Base-by-base conservation (phyloP, 441 rosid species). In the Theobroma grandiflorum region DNA sequence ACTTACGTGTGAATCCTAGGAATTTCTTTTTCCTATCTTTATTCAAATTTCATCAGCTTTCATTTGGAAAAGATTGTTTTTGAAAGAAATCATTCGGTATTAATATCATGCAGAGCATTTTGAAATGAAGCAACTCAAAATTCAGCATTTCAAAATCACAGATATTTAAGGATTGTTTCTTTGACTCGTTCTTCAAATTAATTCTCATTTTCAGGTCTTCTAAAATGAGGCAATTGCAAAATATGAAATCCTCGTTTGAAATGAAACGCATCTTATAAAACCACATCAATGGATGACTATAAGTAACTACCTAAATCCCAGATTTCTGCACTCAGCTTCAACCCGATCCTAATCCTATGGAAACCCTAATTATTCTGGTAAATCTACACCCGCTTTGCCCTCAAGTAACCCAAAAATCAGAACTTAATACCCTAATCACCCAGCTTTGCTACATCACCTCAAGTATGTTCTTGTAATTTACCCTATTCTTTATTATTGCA, bases 101-200 rank as follows among this genome's bases (percentile, higher is more conserved):
- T 49, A 49, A 38, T 38, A 37, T 15, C 10, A 38, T 38, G 26
- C 70, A 37, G 9, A 40, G 33, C 73, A 22, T 22, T 68, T 68
- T 38, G 43, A 45, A 68, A 67, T 42, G 16, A 45, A 45, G 10
- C n/a, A 68, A 68, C 72, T 43, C 55, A 68, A 68, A 45, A 68
- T 68, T 26, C 73, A 45, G 38, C 73, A 16, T 16, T 64, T 38
- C 3, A 49, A 65, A 65, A 65, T 45, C 73, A 67, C 57, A 45
- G 6, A 11, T 45, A 12, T 45, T 55, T 26, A 15, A 26, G 26
- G 45, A 22, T 35, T 15, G 22, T 68, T 68, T 68, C 37, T 47
- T 49, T 11, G 52, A 31, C 31, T 45, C 11, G 4, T 68, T 47
- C 38, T 64, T 64, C 45, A 35, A 64, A 22, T 43, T 20, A 43